Percentiles rank a stretch among this genome's conserved stretches.
phyloP scores from a whole-genome alignment of 2,329 filamentous ascomycete genomes.

The Arthrobotrys iridis region DNA sequence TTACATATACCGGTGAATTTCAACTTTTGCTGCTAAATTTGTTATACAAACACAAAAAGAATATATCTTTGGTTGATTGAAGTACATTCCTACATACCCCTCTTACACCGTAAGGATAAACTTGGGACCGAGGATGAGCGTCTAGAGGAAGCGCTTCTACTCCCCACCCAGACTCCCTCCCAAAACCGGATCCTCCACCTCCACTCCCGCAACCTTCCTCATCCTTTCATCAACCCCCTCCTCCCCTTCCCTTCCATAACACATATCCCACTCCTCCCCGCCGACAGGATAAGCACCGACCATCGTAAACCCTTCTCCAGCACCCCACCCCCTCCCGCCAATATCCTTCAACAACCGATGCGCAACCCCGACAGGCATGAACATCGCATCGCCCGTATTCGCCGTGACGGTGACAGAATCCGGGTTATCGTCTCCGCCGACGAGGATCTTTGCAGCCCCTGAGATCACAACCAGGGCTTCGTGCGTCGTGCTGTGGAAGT shows the following conservation, averaged over 20 bases:
- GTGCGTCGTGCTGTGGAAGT: conserved; percentile 69
- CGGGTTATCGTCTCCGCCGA: conserved; percentile 64
- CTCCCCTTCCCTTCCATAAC: conserved; percentile 63
- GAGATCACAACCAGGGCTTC: conserved; percentile 70
- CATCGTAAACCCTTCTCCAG: conserved; percentile 66
- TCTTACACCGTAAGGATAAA: too few species aligned
- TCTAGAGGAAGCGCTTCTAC: too few species aligned
- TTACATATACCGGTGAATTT: too few species aligned
- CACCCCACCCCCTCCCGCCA: conserved; percentile 28
- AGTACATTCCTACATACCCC: too few species aligned
- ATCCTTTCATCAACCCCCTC: conserved; percentile 64
- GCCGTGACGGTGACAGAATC: conserved; percentile 67
- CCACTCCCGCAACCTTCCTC: conserved; percentile 62
- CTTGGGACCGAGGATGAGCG: too few species aligned
- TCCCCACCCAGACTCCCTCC: conserved; percentile 62
- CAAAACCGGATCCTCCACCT: conserved; percentile 64
- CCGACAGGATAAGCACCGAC: conserved; percentile 68
- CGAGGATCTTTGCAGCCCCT: conserved; percentile 67
- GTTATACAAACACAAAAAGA: too few species aligned
- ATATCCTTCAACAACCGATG: conserved; percentile 63
- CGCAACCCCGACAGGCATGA: conserved; percentile 68
- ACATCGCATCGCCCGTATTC: conserved; percentile 68
- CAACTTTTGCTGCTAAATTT: too few species aligned
- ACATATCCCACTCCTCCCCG: conserved; percentile 66
- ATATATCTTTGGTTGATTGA: too few species aligned